phyloP scores from a whole-genome alignment of 2,329 filamentous ascomycete genomes.

The Phaeosphaeriaceae sp. region DNA sequence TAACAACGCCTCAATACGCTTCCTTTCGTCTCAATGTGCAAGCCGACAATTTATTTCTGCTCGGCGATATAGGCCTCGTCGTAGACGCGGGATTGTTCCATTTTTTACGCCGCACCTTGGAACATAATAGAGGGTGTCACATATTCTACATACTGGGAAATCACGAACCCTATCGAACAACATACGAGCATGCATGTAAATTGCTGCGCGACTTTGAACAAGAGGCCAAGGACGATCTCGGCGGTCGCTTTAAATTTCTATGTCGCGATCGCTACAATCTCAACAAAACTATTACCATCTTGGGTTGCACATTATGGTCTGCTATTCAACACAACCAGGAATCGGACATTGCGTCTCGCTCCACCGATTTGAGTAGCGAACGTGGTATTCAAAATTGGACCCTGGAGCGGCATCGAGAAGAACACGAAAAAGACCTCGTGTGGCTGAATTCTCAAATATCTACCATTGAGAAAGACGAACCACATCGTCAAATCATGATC shows the following conservation, averaged over 20 bases:
- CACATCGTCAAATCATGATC: conserved; percentile 43
- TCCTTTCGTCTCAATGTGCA: conserved; percentile 11
- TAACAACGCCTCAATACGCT: conserved; percentile 2
- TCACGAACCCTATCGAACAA: conserved; percentile 21
- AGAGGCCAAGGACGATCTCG: conserved; percentile 4
- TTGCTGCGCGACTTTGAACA: conserved; percentile 18
- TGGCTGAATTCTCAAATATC: conserved; percentile 52
- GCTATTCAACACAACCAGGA: conserved; percentile 2
- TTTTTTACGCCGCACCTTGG: conserved; percentile 15
- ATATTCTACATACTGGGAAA: conserved; percentile 31
- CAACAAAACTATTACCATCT: conserved; percentile 15
- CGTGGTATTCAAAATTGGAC: conserved; percentile 44
- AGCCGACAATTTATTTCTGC: conserved; percentile 16
- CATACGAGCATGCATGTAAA: not conserved
- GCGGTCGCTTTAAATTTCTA: conserved; percentile 24
- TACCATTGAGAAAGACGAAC: conserved; percentile 21
- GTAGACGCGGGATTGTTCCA: conserved; percentile 16
- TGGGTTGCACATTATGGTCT: conserved; percentile 29
- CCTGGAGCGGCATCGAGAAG: conserved; percentile 46
- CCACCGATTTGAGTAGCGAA: conserved; percentile 27
- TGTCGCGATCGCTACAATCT: conserved; percentile 20
- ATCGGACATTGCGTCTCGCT: not conserved
- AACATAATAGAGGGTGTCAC: not conserved
- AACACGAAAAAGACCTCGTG: conserved; percentile 49
- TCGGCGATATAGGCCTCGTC: conserved; percentile 26